Percentiles rank a stretch among this genome's conserved stretches.
Conservation (phyloP, 1,284 basidiomycete genomes). For the Malassezia sp. region DNA sequence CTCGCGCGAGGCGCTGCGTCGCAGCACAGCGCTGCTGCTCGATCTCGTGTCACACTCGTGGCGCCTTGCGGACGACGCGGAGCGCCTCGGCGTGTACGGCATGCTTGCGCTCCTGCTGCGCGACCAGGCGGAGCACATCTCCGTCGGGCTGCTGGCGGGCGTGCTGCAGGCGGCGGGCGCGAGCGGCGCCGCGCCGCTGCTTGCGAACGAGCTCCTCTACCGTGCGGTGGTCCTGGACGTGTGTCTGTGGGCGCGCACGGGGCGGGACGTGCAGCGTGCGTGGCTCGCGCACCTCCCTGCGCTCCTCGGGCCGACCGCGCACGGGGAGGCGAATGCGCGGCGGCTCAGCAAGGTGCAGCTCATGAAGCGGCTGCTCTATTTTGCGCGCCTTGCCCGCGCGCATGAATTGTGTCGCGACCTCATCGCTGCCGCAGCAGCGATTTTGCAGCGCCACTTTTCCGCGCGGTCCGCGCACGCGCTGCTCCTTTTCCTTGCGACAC, state of each 20-base stretch:
- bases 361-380: constrained; percentile 64
- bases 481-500: background rate
- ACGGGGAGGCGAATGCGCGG: constrained; percentile 30
- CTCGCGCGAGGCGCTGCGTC: constrained; percentile 62
- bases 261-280: constrained; percentile 59
- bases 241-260: constrained; percentile 70
- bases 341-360: constrained; percentile 49
- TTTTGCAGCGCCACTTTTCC: constrained; percentile 54
- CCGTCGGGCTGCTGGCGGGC: constrained; percentile 62
- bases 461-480: constrained; percentile 3
- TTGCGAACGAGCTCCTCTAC: constrained; percentile 72
- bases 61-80: constrained; percentile 51
- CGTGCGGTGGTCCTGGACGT: constrained; percentile 74
- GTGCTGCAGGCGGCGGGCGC: constrained; percentile 74
- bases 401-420: background rate
- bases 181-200: no score
- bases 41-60: constrained; percentile 71
- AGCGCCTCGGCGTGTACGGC: constrained; percentile 55
- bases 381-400: constrained; percentile 11
- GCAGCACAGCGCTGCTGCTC: constrained; percentile 61
- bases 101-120: constrained; percentile 65
- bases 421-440: constrained; percentile 15
- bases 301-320: constrained; percentile 61
- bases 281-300: constrained; percentile 70
- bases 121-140: constrained; percentile 63